These are phyloP conservation scores for Phylloporus arenicola DNA, from an alignment of 768 basidiomycete genomes.

Conservation along the genomic window DNA sequence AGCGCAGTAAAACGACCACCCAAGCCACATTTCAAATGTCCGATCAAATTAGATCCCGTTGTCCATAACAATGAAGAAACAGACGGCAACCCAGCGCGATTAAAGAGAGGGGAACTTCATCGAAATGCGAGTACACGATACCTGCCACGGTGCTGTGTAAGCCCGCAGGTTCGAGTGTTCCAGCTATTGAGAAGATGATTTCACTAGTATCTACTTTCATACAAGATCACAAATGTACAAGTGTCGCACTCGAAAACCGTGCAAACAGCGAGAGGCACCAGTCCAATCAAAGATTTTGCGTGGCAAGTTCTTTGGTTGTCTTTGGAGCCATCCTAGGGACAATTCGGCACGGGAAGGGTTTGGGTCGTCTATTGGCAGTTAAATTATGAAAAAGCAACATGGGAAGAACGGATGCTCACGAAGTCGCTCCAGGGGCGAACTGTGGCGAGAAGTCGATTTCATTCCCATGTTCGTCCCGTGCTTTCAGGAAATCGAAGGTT, in stretches of 20 bases:
- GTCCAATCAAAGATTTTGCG: constrained; percentile 4
- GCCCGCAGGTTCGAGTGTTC: neutral
- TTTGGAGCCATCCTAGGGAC: constrained; percentile 11
- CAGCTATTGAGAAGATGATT: neutral
- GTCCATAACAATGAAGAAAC: neutral
- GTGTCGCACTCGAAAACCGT: neutral
- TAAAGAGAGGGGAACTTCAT: neutral
- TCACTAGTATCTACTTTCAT: neutral
- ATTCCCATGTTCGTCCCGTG: constrained; percentile 18
- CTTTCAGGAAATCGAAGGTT: constrained; percentile 20
- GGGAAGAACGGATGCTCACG: constrained; percentile 12
- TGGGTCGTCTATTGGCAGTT: constrained; percentile 15
- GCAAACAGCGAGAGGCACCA: neutral
- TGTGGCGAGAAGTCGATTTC: constrained; percentile 20
- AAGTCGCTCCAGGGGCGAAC: constrained; percentile 15
- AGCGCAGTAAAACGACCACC: neutral
- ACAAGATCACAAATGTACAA: neutral
- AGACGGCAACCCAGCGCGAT: neutral
- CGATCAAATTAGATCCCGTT: neutral
- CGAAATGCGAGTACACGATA: neutral
- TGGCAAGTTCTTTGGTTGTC: constrained; percentile 9
- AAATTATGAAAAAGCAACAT: neutral
- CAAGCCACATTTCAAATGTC: neutral
- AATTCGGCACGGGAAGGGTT: constrained; percentile 20
- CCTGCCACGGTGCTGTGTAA: neutral